These are phyloP conservation scores for Lomentospora prolificans DNA, from an alignment of 2,329 filamentous ascomycete genomes.

Conservation along the genomic window DNA sequence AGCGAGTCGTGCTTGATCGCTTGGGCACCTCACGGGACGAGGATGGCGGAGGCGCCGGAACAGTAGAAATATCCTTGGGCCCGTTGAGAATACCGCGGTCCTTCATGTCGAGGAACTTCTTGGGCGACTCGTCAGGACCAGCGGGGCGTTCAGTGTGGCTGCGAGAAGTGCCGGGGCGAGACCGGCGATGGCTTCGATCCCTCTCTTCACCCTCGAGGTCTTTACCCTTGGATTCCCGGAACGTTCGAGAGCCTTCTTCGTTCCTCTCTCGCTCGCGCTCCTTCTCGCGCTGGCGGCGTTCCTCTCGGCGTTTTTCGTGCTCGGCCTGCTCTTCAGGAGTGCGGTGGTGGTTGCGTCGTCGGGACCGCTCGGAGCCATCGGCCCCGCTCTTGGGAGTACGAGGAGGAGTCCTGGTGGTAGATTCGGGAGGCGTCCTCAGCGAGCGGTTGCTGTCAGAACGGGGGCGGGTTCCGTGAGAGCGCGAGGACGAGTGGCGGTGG, in stretches of 20 bases:
- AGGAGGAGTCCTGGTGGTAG: neutral
- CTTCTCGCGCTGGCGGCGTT: constrained; percentile 23
- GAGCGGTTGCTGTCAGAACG: constrained; percentile 18
- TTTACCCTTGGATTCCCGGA: neutral
- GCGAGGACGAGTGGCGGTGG: constrained; percentile 7
- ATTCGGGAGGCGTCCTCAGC: constrained; percentile 13
- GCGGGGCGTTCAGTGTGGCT: neutral
- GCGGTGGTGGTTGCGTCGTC: constrained; percentile 23
- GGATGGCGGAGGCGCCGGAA: neutral
- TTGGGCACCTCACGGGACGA: constrained; percentile 9
- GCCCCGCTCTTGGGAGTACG: constrained; percentile 10
- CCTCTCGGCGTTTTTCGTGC: constrained; percentile 39
- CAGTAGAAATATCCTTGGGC: neutral
- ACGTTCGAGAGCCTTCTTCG: neutral
- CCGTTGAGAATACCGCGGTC: constrained; percentile 1
- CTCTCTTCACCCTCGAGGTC: neutral
- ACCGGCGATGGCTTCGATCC: constrained; percentile 1
- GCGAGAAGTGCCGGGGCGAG: constrained; percentile 3
- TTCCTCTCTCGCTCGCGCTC: neutral
- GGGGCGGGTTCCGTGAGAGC: constrained; percentile 9
- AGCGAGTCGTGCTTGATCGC: constrained; percentile 7
- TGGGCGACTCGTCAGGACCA: neutral
- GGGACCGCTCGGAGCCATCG: constrained; percentile 1
- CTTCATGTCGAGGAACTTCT: constrained; percentile 8
- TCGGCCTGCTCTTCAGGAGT: constrained; percentile 39